Conservation (phyloP, 2,329 filamentous ascomycete genomes). For the Aspergillus quadrilineatus region DNA sequence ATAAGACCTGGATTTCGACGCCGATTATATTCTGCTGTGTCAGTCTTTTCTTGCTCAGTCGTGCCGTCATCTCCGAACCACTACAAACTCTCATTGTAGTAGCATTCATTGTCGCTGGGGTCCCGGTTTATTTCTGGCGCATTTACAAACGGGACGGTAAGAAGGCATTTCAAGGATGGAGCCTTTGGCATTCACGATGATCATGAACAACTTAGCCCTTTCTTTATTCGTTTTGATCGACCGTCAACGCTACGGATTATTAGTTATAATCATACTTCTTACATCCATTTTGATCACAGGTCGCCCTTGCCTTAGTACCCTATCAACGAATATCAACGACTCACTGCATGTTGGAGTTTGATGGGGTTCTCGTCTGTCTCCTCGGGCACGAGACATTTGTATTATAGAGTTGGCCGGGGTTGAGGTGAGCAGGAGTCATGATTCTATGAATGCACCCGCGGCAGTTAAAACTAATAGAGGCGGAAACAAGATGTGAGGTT, state of each 20-base stretch:
- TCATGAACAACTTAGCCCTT: neutral
- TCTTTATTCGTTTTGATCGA: neutral
- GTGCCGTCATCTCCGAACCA: constrained; percentile 87
- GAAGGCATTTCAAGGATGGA: constrained; percentile 38
- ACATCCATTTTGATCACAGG: neutral
- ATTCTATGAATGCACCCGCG: neutral
- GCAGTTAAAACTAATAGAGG: neutral
- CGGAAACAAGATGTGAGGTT: neutral
- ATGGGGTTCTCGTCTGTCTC: neutral
- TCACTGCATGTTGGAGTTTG: neutral
- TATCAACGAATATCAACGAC: neutral
- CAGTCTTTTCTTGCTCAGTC: constrained; percentile 82
- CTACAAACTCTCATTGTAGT: constrained; percentile 86
- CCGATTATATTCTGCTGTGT: constrained; percentile 99
- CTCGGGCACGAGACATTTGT: neutral
- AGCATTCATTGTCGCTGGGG: constrained; percentile 75
- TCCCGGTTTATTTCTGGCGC: constrained; percentile 87
- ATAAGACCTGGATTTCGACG: constrained; percentile 94
- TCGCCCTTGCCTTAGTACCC: neutral
- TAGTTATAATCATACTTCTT: neutral
- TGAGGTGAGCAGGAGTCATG: neutral
- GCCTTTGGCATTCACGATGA: constrained; percentile 43
- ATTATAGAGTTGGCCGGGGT: neutral
- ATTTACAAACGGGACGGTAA: constrained; percentile 64
- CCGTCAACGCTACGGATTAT: neutral